phyloP scores from a whole-genome alignment of 805 yeast genomes.

The Lipomyces kockii region DNA sequence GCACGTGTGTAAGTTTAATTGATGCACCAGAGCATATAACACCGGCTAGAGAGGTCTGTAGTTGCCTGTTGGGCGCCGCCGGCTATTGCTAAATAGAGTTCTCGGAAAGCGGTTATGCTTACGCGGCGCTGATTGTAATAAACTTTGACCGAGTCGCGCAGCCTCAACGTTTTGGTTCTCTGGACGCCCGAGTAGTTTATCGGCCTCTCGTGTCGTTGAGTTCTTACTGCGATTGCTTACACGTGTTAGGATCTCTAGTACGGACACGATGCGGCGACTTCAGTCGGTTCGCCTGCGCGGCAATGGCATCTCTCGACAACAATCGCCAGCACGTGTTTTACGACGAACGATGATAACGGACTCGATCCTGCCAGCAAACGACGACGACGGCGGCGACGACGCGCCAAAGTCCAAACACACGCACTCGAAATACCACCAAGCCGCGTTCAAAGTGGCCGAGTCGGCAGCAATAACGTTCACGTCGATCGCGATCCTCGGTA shows the following conservation, averaged over 20 bases:
- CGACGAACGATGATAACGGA: not conserved
- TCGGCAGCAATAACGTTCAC: slow-evolving; percentile 74
- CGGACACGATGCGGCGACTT: not conserved
- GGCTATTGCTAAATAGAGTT: not conserved
- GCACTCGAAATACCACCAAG: slow-evolving; percentile 8
- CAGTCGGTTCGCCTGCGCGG: not conserved
- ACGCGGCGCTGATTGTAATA: no score
- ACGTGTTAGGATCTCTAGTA: no score
- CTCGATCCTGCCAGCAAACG: not conserved
- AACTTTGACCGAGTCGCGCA: no score
- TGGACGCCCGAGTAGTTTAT: no score
- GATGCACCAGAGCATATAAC: no score
- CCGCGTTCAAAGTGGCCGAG: slow-evolving; percentile 57
- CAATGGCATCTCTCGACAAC: not conserved
- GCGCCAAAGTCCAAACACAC: not conserved
- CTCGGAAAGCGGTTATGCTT: not conserved
- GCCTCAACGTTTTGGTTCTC: no score
- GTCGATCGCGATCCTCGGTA: slow-evolving; percentile 67
- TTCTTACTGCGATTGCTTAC: not conserved
- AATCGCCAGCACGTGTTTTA: not conserved
- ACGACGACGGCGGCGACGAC: not conserved
- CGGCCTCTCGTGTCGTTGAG: not conserved
- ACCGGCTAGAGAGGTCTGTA: no score
- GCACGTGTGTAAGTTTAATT: no score
- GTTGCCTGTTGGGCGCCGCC: no score